Conservation (phyloP, 208 protist genomes). For the Leptomonas pyrrhocoris region DNA sequence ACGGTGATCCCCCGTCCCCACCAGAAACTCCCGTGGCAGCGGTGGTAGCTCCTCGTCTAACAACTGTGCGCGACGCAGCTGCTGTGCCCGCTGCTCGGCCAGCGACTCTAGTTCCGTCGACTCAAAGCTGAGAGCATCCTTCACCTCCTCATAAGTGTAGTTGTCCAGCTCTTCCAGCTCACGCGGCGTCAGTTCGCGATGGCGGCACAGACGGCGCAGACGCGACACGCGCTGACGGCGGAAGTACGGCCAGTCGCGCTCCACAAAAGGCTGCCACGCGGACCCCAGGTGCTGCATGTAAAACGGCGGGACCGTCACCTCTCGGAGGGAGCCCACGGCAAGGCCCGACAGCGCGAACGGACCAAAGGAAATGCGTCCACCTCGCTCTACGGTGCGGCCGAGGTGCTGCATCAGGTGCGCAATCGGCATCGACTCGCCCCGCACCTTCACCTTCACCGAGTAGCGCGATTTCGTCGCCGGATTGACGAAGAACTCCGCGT, state of each 20-base stretch:
- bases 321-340: constrained; percentile 80
- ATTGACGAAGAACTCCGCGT: constrained; percentile 86
- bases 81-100: constrained; percentile 40
- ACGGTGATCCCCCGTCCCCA: not conserved
- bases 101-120: constrained; percentile 60
- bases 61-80: constrained; percentile 21
- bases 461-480: constrained; percentile 77
- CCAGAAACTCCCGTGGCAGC: constrained; percentile 41
- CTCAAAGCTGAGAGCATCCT: constrained; percentile 72
- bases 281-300: constrained; percentile 67
- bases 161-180: constrained; percentile 89
- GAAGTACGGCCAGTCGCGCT: constrained; percentile 91
- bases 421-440: constrained; percentile 74
- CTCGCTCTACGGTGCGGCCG: constrained; percentile 74
- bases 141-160: constrained; percentile 87
- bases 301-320: constrained; percentile 84
- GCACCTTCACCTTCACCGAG: constrained; percentile 85
- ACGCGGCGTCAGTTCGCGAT: constrained; percentile 77
- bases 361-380: constrained; percentile 86
- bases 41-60: constrained; percentile 32
- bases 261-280: constrained; percentile 85
- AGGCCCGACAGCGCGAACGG: constrained; percentile 79
- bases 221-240: constrained; percentile 73
- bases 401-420: constrained; percentile 86
- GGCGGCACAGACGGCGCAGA: constrained; percentile 60